Evolutionary conservation across 257 asterid genomes (phyloP).

Genomic region (Gardenia jasminoides): DNA sequence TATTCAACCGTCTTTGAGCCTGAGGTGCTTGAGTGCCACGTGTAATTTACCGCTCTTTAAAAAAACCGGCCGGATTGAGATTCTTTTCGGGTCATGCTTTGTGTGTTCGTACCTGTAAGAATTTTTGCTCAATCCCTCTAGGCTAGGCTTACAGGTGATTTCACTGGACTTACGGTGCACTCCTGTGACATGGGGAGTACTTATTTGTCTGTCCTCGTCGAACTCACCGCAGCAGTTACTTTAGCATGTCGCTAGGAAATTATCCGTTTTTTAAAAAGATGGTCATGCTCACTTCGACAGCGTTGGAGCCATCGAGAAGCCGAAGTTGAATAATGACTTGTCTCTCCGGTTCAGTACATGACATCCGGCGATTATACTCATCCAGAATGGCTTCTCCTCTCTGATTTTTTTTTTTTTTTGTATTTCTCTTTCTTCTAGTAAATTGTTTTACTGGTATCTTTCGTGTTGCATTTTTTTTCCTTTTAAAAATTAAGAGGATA

Average conservation of each 20-base stretch:
- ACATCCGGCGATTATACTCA: not conserved
- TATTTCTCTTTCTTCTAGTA: not conserved
- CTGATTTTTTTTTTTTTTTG: not conserved
- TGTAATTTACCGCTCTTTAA: not conserved
- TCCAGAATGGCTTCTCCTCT: not conserved
- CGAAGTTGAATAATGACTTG: not conserved
- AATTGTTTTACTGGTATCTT: not conserved
- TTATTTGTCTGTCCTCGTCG: not conserved
- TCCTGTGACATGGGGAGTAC: not conserved
- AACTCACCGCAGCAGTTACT: not conserved
- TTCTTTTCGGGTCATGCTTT: not conserved
- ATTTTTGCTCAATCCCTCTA: not conserved
- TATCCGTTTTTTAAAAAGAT: not conserved
- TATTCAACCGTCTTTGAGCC: too few species aligned
- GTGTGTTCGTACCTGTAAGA: not conserved
- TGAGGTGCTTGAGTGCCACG: constrained; percentile 17
- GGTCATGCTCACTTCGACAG: constrained; percentile 15
- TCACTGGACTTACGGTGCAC: not conserved
- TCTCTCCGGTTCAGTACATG: constrained; percentile 1
- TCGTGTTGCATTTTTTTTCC: not conserved
- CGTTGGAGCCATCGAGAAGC: constrained; percentile 24
- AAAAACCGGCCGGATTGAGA: constrained; percentile 2
- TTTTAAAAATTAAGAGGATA: not conserved
- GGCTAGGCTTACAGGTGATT: not conserved
- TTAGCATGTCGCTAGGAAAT: not conserved